Evolutionary conservation across 2,329 filamentous ascomycete genomes (phyloP).

Genomic region (Acrodontium crateriforme): DNA sequence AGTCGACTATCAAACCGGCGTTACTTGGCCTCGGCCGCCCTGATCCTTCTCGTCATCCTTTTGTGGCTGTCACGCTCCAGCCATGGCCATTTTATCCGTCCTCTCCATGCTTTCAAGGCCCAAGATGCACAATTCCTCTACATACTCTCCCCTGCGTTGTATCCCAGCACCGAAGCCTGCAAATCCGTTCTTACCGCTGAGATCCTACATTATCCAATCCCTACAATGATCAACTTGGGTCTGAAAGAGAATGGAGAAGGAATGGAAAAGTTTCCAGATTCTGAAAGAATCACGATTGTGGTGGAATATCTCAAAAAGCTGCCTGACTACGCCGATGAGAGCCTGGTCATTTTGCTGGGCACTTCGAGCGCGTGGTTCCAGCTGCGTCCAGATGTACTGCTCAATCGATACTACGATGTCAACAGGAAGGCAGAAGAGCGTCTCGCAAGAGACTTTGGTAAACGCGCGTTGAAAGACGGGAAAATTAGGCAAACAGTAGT

Average conservation of each 20-base stretch:
- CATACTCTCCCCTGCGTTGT: conserved; percentile 13
- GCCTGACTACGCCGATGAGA: neutral
- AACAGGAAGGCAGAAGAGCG: conserved; percentile 38
- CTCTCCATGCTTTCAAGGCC: no score
- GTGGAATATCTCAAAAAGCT: neutral
- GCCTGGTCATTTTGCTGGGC: neutral
- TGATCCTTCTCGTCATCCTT: no score
- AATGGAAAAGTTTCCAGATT: neutral
- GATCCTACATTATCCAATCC: conserved; percentile 12
- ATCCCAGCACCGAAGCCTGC: conserved; percentile 13
- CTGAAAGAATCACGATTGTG: neutral
- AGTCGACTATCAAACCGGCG: no score
- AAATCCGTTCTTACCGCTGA: conserved; percentile 9
- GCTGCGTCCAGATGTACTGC: conserved; percentile 46
- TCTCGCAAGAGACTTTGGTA: conserved; percentile 21
- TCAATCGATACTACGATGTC: conserved; percentile 46
- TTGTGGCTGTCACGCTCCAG: no score
- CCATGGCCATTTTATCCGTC: no score
- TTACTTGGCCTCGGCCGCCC: no score
- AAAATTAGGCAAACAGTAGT: neutral
- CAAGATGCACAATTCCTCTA: conserved; percentile 8
- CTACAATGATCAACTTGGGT: conserved; percentile 7
- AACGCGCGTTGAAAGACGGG: neutral
- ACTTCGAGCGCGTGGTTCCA: conserved; percentile 39
- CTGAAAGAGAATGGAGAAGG: neutral